A percentile compares a stretch with the other conserved stretches of the same genome.
phyloP scores from a whole-genome alignment of 2,329 filamentous ascomycete species.

The Fusarium torreyae region DNA sequence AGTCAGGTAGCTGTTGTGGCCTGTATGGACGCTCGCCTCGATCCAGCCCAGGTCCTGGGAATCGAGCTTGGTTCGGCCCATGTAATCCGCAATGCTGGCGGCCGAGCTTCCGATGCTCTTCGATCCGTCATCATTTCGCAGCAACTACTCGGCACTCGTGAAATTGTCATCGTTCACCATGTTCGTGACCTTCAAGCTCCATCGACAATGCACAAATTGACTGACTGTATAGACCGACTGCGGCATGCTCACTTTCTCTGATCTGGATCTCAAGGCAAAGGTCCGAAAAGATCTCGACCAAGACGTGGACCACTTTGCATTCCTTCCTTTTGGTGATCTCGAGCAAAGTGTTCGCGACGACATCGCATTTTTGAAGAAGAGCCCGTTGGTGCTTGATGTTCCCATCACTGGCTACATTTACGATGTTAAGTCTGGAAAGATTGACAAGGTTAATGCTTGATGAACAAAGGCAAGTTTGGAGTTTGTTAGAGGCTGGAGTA shows the following conservation, averaged over 20 bases:
- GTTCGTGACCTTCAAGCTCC: constrained; percentile 32
- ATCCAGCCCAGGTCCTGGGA: constrained; percentile 62
- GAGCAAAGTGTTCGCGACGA: constrained; percentile 77
- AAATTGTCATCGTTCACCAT: constrained; percentile 82
- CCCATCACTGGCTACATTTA: constrained; percentile 82
- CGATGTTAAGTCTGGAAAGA: constrained; percentile 80
- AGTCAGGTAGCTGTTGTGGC: constrained; percentile 67
- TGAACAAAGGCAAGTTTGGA: not conserved
- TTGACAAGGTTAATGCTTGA: constrained; percentile 47
- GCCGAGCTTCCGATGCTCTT: constrained; percentile 76
- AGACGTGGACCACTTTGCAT: constrained; percentile 69
- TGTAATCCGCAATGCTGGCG: constrained; percentile 83
- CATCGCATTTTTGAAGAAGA: constrained; percentile 72
- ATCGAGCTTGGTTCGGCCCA: constrained; percentile 76
- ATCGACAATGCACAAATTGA: rapidly evolving
- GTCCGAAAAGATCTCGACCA: constrained; percentile 72
- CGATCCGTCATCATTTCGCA: constrained; percentile 84
- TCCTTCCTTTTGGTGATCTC: constrained; percentile 75
- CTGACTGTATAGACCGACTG: constrained; percentile 54
- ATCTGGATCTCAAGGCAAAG: constrained; percentile 67
- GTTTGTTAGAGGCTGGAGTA: not conserved
- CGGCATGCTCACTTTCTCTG: constrained; percentile 77
- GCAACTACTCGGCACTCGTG: constrained; percentile 81
- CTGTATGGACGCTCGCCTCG: constrained; percentile 84
- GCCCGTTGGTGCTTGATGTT: constrained; percentile 73